phyloP scores from a whole-genome alignment of 1,284 basidiomycete genomes.

The Phellinidium pouzarii region DNA sequence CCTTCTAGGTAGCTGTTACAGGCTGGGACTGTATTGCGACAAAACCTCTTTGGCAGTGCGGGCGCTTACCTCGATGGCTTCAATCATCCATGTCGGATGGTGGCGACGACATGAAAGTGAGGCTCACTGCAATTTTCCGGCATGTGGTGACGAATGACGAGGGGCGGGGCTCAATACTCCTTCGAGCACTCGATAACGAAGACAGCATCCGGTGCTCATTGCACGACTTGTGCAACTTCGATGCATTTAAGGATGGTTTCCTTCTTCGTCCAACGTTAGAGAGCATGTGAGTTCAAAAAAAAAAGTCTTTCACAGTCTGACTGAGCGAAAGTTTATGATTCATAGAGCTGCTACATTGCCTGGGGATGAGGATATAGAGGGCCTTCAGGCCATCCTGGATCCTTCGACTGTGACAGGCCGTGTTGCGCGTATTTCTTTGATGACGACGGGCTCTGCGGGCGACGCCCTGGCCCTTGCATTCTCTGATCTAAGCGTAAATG shows the following conservation, averaged over 20 bases:
- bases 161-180: conserved; percentile 24
- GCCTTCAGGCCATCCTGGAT: conserved; percentile 18
- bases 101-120: conserved; percentile 19
- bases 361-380: conserved; percentile 24
- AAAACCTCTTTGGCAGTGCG: conserved; percentile 30
- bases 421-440: conserved; percentile 28
- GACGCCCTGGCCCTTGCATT: conserved; percentile 19
- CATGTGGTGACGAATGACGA: conserved; percentile 23
- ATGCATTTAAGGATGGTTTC: conserved; percentile 31
- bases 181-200: conserved; percentile 26
- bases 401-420: conserved; percentile 27
- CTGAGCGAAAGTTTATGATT: neutral
- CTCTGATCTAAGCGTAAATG: neutral
- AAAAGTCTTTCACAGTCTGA: neutral
- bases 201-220: conserved; percentile 26
- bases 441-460: conserved; percentile 26
- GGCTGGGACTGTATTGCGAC: conserved; percentile 28
- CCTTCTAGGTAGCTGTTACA: conserved; percentile 23
- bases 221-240: conserved; percentile 30
- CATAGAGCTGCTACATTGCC: neutral
- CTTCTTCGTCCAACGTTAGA: conserved; percentile 21
- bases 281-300: neutral
- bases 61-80: conserved; percentile 29
- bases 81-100: conserved; percentile 24
- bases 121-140: conserved; percentile 25